Evolutionary conservation across 2,329 filamentous ascomycete species (phyloP).

Genomic region (Aspergillus piperis): DNA sequence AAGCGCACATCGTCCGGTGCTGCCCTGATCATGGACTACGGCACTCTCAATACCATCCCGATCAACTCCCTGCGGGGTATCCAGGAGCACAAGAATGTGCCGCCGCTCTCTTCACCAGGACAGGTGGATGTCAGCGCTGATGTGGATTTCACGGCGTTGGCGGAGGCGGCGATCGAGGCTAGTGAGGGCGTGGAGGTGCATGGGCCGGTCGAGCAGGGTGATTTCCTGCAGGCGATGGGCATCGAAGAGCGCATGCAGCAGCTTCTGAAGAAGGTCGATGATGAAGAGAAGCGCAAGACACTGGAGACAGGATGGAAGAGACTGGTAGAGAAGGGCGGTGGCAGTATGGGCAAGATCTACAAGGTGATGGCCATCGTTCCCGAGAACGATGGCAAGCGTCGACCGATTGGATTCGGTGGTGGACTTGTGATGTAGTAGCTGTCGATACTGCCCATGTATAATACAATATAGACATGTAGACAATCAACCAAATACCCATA

Average conservation of each 20-base stretch:
- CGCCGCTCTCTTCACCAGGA: slow-evolving; percentile 76
- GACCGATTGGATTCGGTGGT: slow-evolving; percentile 91
- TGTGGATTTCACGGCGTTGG: slow-evolving; percentile 87
- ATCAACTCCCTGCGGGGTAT: slow-evolving; percentile 91
- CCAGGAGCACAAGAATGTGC: slow-evolving; percentile 71
- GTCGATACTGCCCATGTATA: neutral
- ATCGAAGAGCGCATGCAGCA: slow-evolving; percentile 74
- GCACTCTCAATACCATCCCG: slow-evolving; percentile 74
- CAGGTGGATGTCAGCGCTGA: slow-evolving; percentile 87
- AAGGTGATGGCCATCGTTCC: slow-evolving; percentile 91
- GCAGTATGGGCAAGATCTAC: slow-evolving; percentile 92
- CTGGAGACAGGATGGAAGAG: slow-evolving; percentile 76
- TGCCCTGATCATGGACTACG: slow-evolving; percentile 95
- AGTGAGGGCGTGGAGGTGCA: slow-evolving; percentile 86
- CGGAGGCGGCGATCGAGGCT: slow-evolving; percentile 74
- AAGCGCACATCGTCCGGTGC: slow-evolving; percentile 73
- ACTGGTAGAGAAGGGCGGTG: slow-evolving; percentile 76
- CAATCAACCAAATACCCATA: neutral
- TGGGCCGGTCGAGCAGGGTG: slow-evolving; percentile 82
- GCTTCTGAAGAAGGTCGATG: slow-evolving; percentile 55
- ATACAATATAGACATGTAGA: neutral
- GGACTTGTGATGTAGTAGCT: slow-evolving; percentile 37
- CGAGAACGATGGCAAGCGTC: slow-evolving; percentile 69
- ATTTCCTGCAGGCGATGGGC: slow-evolving; percentile 78
- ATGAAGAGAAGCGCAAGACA: slow-evolving; percentile 58